A percentile compares a stretch with the other conserved stretches of the same genome.
Evolutionary conservation across 768 basidiomycete species (phyloP).

Genomic region (Russula brevipes): DNA sequence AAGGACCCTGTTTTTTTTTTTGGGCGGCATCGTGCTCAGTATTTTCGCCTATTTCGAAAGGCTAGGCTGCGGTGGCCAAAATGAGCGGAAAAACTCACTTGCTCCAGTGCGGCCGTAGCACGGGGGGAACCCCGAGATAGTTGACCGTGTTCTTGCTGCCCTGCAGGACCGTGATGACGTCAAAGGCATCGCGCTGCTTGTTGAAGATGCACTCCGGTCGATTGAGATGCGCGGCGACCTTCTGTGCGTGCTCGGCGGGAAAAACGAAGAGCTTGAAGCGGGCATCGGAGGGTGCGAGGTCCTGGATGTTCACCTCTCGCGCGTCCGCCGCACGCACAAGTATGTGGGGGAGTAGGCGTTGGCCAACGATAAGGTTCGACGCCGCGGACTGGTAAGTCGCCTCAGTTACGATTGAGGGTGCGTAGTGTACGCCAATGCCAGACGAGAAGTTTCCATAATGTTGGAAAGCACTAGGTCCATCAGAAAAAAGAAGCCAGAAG

Average conservation of each 20-base stretch:
- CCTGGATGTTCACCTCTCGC: constrained; percentile 45
- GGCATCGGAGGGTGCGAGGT: constrained; percentile 43
- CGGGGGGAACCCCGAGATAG: constrained; percentile 32
- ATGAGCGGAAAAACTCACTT: constrained; percentile 32
- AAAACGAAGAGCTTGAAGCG: constrained; percentile 49
- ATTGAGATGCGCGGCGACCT: constrained; percentile 31
- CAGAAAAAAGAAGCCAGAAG: neutral
- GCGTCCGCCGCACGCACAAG: constrained; percentile 46
- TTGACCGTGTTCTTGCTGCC: constrained; percentile 35
- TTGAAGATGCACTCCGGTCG: constrained; percentile 29
- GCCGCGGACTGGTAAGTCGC: constrained; percentile 37
- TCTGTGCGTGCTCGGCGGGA: constrained; percentile 30
- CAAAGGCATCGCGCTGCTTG: constrained; percentile 29
- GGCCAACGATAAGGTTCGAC: constrained; percentile 40
- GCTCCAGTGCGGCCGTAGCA: constrained; percentile 39
- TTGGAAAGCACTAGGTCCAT: constrained; percentile 37
- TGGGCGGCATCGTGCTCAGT: too few relatives aligned
- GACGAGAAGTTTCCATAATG: constrained; percentile 44
- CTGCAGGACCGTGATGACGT: constrained; percentile 30
- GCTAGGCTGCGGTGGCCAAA: neutral
- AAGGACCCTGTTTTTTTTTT: constrained; percentile 41
- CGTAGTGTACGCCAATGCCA: constrained; percentile 48
- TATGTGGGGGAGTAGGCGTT: constrained; percentile 46
- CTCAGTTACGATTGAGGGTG: constrained; percentile 37
- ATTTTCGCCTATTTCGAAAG: too few relatives aligned